phyloP scores from a whole-genome alignment of 805 yeast genomes.

The Candida cerambycidarum region DNA sequence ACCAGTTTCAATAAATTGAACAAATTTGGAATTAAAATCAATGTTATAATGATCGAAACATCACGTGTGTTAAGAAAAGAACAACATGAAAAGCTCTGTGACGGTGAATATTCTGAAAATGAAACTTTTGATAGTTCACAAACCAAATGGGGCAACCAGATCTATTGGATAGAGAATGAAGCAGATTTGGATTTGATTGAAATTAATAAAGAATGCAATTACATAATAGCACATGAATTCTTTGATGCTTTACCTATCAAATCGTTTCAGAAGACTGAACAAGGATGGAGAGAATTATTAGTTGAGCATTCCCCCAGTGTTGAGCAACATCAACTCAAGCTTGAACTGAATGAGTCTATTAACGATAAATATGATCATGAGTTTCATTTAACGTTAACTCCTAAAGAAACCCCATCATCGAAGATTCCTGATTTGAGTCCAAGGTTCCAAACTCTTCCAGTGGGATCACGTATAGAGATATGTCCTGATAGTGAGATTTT shows the following conservation, averaged over 20 bases:
- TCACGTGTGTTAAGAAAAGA: constrained; percentile 59
- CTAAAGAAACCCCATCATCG: constrained; percentile 62
- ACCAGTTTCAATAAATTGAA: constrained; percentile 44
- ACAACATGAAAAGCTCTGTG: constrained; percentile 55
- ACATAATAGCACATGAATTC: constrained; percentile 79
- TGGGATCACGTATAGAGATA: constrained; percentile 63
- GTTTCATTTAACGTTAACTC: constrained; percentile 58
- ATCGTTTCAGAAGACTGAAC: constrained; percentile 56
- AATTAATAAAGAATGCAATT: constrained; percentile 45
- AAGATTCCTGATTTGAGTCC: constrained; percentile 50
- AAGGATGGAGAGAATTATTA: constrained; percentile 78
- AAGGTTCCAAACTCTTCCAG: constrained; percentile 54
- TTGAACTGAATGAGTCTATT: not conserved
- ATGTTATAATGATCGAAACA: constrained; percentile 66
- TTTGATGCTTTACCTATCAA: constrained; percentile 84
- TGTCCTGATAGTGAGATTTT: constrained; percentile 72
- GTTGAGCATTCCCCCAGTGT: constrained; percentile 56
- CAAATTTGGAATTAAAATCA: constrained; percentile 28
- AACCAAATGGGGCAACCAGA: constrained; percentile 51
- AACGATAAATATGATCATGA: constrained; percentile 22
- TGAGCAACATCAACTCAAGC: constrained; percentile 29
- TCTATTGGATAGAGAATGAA: constrained; percentile 64
- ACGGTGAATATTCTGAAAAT: constrained; percentile 15
- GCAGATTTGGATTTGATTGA: constrained; percentile 46
- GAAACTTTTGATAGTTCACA: constrained; percentile 33